Evolutionary conservation across 306 rosid genomes (phyloP), one percentile per base, ranked within the genome.

Genomic region (Oxytropis ochrocephala): DNA sequence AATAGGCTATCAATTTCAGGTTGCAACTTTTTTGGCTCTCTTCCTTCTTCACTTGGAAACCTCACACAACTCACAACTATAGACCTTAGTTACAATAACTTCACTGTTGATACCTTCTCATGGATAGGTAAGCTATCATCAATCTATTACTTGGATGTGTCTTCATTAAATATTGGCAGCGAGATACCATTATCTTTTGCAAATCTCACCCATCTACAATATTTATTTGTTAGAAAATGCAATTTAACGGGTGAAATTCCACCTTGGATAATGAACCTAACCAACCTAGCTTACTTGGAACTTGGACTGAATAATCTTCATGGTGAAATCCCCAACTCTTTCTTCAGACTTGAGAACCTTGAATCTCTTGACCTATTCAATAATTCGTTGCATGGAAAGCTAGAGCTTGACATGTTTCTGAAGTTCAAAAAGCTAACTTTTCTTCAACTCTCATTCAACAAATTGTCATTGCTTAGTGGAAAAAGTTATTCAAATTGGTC

Each of bases 11-110:
- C 62, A 70, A 14, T 71, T 27, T 11, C 48, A 5, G 6, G 54
- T 3, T 58, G 75, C 75, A n/a, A 32, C 0, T 65, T 78, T 61
- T 38, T 3, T 0, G 78, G 74, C n/a, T 11, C 30, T 10, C 3
- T 80, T 78, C 87, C 89, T 44, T 21, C 64, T 11, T 72, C 92
- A 11, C 11, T 78, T 1, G 24, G 75, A 7, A 72, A 78, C 12
- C 75, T 72, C 43, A 57, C 47, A 8, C 70, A 64, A 14, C 70
- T 71, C 32, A 36, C 0, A 0, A 0, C 1, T 16, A 7, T 72
- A 18, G 12, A 7, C 8, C 32, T 77, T 11, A 0, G 0, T 0
- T 0, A 1, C 1, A 87, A 84, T 38, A 6, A 77, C 3, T 59
- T 87, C 44, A 64, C 63, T 49, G 53, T 75, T 13, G 44, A 57